A percentile compares a stretch with the other conserved stretches of the same genome.
phyloP scores from a whole-genome alignment of 768 basidiomycete genomes.

The Hericium rajendrae region DNA sequence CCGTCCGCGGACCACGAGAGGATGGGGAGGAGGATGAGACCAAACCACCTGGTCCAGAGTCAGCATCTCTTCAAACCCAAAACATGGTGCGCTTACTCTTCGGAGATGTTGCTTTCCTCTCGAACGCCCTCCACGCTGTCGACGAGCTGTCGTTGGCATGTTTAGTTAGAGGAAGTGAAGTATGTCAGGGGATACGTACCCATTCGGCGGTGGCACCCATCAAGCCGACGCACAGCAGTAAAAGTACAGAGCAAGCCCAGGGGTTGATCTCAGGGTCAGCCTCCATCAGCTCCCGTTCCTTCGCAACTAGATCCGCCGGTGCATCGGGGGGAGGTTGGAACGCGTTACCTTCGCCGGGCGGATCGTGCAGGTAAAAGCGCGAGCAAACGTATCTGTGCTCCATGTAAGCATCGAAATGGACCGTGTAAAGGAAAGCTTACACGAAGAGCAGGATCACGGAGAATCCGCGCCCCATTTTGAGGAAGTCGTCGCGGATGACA shows the following conservation, averaged over 20 bases:
- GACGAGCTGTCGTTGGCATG: conserved; percentile 35
- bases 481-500: conserved; percentile 33
- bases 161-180: background rate
- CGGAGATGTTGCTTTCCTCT: conserved; percentile 29
- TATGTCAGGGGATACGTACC: conserved; percentile 27
- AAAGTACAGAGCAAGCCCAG: conserved; percentile 47
- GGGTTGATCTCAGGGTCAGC: conserved; percentile 52
- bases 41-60: conserved; percentile 47
- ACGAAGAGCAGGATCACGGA: conserved; percentile 52
- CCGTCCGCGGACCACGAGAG: conserved; percentile 71
- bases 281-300: conserved; percentile 32
- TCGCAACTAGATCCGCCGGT: conserved; percentile 16
- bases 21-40: conserved; percentile 59
- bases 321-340: conserved; percentile 33
- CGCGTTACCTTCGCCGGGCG: conserved; percentile 49
- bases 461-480: conserved; percentile 57
- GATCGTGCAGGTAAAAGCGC: conserved; percentile 61
- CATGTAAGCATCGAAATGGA: background rate
- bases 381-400: conserved; percentile 49
- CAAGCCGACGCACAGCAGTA: conserved; percentile 43
- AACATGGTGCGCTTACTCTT: conserved; percentile 35
- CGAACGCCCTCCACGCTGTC: conserved; percentile 52
- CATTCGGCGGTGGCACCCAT: conserved; percentile 68
- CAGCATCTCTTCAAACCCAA: background rate
- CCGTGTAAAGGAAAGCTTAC: conserved; percentile 26